Conservation (phyloP, 345 rosid genomes). For the Acer negundo region DNA sequence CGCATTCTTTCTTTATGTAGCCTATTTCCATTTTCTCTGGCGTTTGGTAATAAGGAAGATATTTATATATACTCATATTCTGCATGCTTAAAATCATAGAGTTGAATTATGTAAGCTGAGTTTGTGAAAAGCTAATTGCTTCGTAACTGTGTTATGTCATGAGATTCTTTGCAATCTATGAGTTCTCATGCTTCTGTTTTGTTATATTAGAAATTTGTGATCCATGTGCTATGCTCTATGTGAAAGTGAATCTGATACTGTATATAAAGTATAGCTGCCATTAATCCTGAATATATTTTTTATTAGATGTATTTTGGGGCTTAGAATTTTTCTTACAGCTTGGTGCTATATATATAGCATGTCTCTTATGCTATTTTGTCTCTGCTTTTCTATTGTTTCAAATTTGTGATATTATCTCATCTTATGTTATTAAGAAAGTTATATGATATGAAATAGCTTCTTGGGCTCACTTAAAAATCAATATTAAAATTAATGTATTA, state of each 20-base stretch:
- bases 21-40: not conserved
- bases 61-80: not conserved
- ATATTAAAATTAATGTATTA: not conserved
- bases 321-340: not conserved
- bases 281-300: not conserved
- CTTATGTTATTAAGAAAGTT: not conserved
- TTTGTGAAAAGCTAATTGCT: not conserved
- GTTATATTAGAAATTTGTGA: not conserved
- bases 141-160: not conserved
- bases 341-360: not conserved
- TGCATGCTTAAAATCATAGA: slow-evolving; percentile 12
- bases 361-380: not conserved
- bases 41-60: not conserved
- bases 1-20: not conserved
- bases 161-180: not conserved
- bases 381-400: not conserved
- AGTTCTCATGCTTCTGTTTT: not conserved
- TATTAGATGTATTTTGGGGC: not conserved
- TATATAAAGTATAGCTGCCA: not conserved
- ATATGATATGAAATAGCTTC: not conserved
- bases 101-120: not conserved
- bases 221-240: not conserved
- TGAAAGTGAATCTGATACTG: no score
- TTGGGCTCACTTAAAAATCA: not conserved
- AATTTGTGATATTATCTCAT: not conserved